phyloP scores from a whole-genome alignment of 2,329 filamentous ascomycete species.

The Monosporascus sp. region DNA sequence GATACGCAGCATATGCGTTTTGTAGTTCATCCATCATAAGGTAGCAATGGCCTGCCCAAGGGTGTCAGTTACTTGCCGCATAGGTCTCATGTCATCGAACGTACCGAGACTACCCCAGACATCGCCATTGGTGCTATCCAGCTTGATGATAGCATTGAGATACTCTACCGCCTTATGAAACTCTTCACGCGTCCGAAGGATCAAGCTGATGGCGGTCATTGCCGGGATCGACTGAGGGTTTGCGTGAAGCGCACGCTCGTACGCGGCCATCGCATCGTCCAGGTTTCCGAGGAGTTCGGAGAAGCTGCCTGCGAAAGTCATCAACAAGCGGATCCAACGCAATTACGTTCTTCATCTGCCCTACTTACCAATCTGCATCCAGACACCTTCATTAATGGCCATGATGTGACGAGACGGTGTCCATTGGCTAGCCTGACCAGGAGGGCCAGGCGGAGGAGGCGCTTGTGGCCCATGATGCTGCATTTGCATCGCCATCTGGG shows the following conservation, averaged over 20 bases:
- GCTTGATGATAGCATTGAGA: conserved; percentile 81
- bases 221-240: conserved; percentile 85
- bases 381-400: conserved; percentile 78
- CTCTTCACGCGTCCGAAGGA: conserved; percentile 85
- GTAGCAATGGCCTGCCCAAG: conserved; percentile 77
- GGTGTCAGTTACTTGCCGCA: conserved; percentile 17
- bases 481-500: conserved; percentile 68
- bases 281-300: conserved; percentile 83
- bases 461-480: conserved; percentile 62
- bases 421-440: conserved; percentile 52
- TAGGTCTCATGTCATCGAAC: conserved; percentile 19
- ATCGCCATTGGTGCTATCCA: conserved; percentile 86
- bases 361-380: conserved; percentile 82
- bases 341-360: not conserved
- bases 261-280: conserved; percentile 84
- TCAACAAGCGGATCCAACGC: conserved; percentile 10
- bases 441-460: conserved; percentile 51
- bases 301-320: conserved; percentile 60
- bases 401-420: conserved; percentile 69
- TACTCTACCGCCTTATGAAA: conserved; percentile 94
- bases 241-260: conserved; percentile 82
- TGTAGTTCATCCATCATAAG: conserved; percentile 98
- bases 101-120: conserved; percentile 92
- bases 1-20: conserved; percentile 94
- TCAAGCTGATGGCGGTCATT: conserved; percentile 90